Percentiles rank a stretch among this genome's conserved stretches.
Conservation (phyloP, 2,329 filamentous ascomycete genomes). For the Nemania diffusa region DNA sequence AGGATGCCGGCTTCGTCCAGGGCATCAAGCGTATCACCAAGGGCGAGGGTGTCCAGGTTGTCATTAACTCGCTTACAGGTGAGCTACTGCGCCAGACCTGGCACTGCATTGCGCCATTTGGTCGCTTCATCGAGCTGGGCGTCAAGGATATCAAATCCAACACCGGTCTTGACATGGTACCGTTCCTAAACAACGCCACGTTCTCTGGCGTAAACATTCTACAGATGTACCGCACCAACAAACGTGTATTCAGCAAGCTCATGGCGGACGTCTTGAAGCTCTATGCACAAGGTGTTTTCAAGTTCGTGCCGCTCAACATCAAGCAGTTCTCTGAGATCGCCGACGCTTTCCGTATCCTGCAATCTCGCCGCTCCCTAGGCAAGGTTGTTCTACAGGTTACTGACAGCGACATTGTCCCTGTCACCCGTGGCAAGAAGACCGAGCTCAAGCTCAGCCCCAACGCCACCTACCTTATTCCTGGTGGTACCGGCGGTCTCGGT, state of each 20-base stretch:
- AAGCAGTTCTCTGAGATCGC: constrained; percentile 46
- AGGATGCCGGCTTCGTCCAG: constrained; percentile 44
- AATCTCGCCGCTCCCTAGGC: constrained; percentile 42
- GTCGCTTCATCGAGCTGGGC: constrained; percentile 45
- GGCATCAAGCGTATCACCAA: constrained; percentile 46
- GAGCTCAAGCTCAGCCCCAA: constrained; percentile 42
- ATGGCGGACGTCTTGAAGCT: constrained; percentile 43
- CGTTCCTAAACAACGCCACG: constrained; percentile 45
- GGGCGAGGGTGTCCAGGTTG: constrained; percentile 42
- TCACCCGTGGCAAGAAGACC: constrained; percentile 42
- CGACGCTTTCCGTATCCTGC: constrained; percentile 45
- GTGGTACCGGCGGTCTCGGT: constrained; percentile 50
- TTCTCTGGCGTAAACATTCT: constrained; percentile 46
- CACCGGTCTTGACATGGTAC: constrained; percentile 46
- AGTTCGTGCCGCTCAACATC: constrained; percentile 43
- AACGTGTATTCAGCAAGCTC: constrained; percentile 42
- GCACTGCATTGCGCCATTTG: constrained; percentile 47
- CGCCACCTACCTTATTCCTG: constrained; percentile 49
- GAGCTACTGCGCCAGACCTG: constrained; percentile 45
- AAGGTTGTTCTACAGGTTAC: constrained; percentile 44
- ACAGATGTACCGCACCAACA: constrained; percentile 46
- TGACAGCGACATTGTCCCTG: constrained; percentile 42
- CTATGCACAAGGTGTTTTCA: constrained; percentile 42
- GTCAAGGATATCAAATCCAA: constrained; percentile 47
- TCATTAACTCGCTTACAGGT: constrained; percentile 44